Evolutionary conservation across 495 filamentous ascomycete species (phyloP), one percentile per base, ranked within the genome.

Genomic region (Chaetomidium leptoderma): DNA sequence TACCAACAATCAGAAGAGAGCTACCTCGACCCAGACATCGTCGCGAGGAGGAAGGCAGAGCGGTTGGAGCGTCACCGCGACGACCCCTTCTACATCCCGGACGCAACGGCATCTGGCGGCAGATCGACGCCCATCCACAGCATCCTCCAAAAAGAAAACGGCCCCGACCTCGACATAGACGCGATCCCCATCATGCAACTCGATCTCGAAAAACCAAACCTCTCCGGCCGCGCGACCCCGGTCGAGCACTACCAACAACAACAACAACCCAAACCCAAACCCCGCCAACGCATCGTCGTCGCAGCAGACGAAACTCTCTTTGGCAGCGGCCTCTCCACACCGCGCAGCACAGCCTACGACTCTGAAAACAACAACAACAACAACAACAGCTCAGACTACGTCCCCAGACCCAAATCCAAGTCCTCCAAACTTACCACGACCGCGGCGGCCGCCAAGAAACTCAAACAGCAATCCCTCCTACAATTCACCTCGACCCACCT

Each of bases 101-200:
- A 78, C 24, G 80, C 76, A 8, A 82, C 77, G 36, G 75, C 75
- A 10, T 66, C 70, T 14, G 66, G 68, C 21, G 68, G 75, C 45
- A 70, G 72, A 2, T 86, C 82, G 1, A 90, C 88, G 0, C 86
- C 88, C 3, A 80, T 89, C 53, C 85, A 89, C 64, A 86, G 85
- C 53, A 84, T 90, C 37, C 75, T 91, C 0, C 77, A 81, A 57
- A 80, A 73, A 29, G 81, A 82, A 30, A 87, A 90, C 62, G 85
- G 84, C 2, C 84, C 85, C 8, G 86, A 84, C 29, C 72, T 96
- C 16, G 93, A 98, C 67, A 81, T 98, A 48, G 93, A 98, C 68
- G 81, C 88, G 14, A 98, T 98, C 58, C 93, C 93, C 1, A 92
- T 97, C 59, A 90, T 98, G 81, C 84, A 95, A 62, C 81, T 98